phyloP scores from a whole-genome alignment of 768 basidiomycete species.

The Suillus alpinus region DNA sequence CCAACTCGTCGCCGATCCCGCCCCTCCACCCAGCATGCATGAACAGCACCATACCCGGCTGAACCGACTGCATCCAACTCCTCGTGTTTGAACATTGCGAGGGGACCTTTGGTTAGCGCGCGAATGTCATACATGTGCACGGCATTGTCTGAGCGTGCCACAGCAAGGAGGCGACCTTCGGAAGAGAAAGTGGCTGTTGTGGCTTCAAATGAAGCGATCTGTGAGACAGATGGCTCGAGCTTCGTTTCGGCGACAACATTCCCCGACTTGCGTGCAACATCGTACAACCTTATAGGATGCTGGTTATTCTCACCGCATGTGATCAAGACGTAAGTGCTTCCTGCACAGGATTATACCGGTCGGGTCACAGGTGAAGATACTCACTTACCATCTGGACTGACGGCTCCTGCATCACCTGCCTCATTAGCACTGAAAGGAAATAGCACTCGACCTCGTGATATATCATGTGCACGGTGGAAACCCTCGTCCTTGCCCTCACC shows the following conservation, averaged over 20 bases:
- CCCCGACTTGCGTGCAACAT: conserved; percentile 37
- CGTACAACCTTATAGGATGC: conserved; percentile 50
- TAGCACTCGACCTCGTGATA: conserved; percentile 16
- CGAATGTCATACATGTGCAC: conserved; percentile 64
- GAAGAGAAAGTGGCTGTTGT: conserved; percentile 53
- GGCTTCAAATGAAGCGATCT: conserved; percentile 39
- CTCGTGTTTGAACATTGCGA: conserved; percentile 51
- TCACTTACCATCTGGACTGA: conserved; percentile 45
- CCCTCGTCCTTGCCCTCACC: conserved; percentile 28
- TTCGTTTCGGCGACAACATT: conserved; percentile 27
- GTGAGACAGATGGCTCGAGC: conserved; percentile 25
- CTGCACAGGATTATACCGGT: neutral
- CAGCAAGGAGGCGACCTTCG: conserved; percentile 58
- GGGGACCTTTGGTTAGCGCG: conserved; percentile 41
- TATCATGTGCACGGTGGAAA: conserved; percentile 52
- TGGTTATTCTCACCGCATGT: conserved; percentile 21
- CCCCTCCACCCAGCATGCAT: conserved; percentile 51
- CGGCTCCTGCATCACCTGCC: conserved; percentile 50
- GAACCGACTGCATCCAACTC: conserved; percentile 30
- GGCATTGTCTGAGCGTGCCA: conserved; percentile 57
- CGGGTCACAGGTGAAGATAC: neutral
- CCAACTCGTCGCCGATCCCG: conserved; percentile 37
- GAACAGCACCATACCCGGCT: conserved; percentile 46
- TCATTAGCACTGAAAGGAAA: conserved; percentile 44
- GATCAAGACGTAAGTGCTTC: conserved; percentile 29